Percentiles rank a stretch among this genome's conserved stretches.
phyloP scores from a whole-genome alignment of 1,284 basidiomycete genomes.

The Sanghuangporus weigelae region DNA sequence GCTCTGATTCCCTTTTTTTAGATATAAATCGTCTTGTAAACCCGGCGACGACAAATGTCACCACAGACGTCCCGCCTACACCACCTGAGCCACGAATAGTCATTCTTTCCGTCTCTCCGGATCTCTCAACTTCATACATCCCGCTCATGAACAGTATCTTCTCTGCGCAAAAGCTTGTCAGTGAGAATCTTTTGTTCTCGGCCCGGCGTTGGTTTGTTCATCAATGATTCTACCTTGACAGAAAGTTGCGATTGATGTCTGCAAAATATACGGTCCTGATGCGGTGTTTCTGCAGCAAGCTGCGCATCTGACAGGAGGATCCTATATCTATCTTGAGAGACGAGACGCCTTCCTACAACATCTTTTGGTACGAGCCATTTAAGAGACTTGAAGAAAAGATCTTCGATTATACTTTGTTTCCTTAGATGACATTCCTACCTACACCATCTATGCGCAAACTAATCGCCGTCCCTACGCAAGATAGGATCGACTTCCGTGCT shows the following conservation, averaged over 20 bases:
- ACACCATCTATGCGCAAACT: constrained; percentile 73
- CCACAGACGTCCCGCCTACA: constrained; percentile 36
- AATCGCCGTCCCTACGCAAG: constrained; percentile 86
- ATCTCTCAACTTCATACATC: constrained; percentile 85
- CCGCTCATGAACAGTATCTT: constrained; percentile 99
- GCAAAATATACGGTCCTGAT: constrained; percentile 86
- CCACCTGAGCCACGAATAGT: constrained; percentile 81
- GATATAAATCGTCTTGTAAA: constrained; percentile 80
- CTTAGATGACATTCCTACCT: constrained; percentile 88
- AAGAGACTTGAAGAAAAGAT: constrained; percentile 22
- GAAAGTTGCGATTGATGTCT: constrained; percentile 95
- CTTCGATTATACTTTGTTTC: not conserved
- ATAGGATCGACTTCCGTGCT: constrained; percentile 94
- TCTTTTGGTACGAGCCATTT: constrained; percentile 56
- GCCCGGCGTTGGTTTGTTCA: not conserved
- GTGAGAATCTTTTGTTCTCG: constrained; percentile 23
- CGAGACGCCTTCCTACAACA: constrained; percentile 85
- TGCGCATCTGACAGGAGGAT: constrained; percentile 89
- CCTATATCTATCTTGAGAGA: constrained; percentile 82
- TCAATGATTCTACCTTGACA: constrained; percentile 28
- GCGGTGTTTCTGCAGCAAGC: constrained; percentile 98
- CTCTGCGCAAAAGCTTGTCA: constrained; percentile 92
- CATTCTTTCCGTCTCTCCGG: constrained; percentile 88
- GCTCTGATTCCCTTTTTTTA: constrained; percentile 28
- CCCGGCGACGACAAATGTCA: constrained; percentile 28